Evolutionary conservation across 306 rosid genomes (phyloP), one percentile per base, ranked within the genome.

Genomic region (Sindora glabra): DNA sequence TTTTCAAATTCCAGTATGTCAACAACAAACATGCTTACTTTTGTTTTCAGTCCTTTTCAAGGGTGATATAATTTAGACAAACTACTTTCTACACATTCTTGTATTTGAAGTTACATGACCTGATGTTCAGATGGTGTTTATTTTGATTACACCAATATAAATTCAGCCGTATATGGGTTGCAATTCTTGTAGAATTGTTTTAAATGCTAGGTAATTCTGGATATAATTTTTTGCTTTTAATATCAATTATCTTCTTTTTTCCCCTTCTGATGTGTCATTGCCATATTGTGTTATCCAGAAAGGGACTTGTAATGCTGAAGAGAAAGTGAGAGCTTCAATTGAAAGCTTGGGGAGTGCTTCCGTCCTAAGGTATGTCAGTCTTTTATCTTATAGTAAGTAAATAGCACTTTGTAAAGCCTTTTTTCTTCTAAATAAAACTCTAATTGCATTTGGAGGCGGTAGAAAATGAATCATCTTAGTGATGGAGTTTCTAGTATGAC

Each of bases 341-440:
- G 84, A 78, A 62, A 73, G 76, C 12, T 92, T 86, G 60, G 97
- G 95, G 16, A 89, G 84, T 72, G 97, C 97, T 67, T 73, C 95
- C 23, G 81, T 83, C 95, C 95, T 86, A 82, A 83, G 53, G 56
- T 19, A 62, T 36, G 27, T 68, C n/a, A 23, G 23, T 36, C 36
- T 10, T 57, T 68, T 41, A 25, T 74, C 17, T 38, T 8, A 15
- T 9, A 10, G 39, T 34, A 13, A 44, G 32, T 29, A 12, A 34
- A 10, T 22, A 33, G 24, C 4, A 29, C 9, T 22, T 41, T 15
- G 15, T 2, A 29, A 29, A 29, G 34, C 8, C n/a, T 29, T 29
- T 9, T 29, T 29, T 29, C 8, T 4, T 5, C 8, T 0, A 9
- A 0, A 34, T 34, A 10, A 12, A 34, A 47, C 8, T 49, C 41